Evolutionary conservation across 1,139 yeast genomes (phyloP).

Genomic region (Saccharomyces hybrid): DNA sequence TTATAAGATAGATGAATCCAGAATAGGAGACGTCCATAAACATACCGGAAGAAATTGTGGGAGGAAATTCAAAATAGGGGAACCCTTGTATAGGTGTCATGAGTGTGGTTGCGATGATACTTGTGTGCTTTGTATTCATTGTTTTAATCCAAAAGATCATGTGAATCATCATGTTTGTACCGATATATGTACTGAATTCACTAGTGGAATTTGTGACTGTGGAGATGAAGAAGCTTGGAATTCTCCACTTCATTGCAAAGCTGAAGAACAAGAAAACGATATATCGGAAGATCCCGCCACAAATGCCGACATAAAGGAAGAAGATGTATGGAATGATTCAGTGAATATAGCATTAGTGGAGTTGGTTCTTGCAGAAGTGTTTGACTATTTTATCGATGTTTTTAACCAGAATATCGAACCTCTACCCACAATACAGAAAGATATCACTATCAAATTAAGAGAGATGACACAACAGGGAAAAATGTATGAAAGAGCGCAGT

Average conservation of each 20-base stretch:
- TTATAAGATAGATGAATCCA: slow-evolving; percentile 17
- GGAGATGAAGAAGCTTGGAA: slow-evolving; percentile 62
- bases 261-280: slow-evolving; percentile 14
- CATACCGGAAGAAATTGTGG: slow-evolving; percentile 58
- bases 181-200: slow-evolving; percentile 41
- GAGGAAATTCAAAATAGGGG: slow-evolving; percentile 49
- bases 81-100: slow-evolving; percentile 58
- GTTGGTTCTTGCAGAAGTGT: slow-evolving; percentile 22
- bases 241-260: slow-evolving; percentile 41
- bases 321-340: slow-evolving; percentile 4
- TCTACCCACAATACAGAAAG: slow-evolving; percentile 28
- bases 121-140: slow-evolving; percentile 63
- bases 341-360: slow-evolving; percentile 17
- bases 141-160: slow-evolving; percentile 66
- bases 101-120: slow-evolving; percentile 69
- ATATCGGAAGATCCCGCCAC: slow-evolving; percentile 3
- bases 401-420: slow-evolving; percentile 32
- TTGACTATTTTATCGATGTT: slow-evolving; percentile 31
- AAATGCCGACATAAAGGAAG: slow-evolving; percentile 10
- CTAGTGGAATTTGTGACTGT: slow-evolving; percentile 63
- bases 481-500: slow-evolving; percentile 16
- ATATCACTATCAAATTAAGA: slow-evolving; percentile 24
- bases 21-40: slow-evolving; percentile 13
- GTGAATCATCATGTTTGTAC: slow-evolving; percentile 53
- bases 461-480: slow-evolving; percentile 23